Conservation (phyloP, 2,329 filamentous ascomycete genomes). For the Cladophialophora immunda region DNA sequence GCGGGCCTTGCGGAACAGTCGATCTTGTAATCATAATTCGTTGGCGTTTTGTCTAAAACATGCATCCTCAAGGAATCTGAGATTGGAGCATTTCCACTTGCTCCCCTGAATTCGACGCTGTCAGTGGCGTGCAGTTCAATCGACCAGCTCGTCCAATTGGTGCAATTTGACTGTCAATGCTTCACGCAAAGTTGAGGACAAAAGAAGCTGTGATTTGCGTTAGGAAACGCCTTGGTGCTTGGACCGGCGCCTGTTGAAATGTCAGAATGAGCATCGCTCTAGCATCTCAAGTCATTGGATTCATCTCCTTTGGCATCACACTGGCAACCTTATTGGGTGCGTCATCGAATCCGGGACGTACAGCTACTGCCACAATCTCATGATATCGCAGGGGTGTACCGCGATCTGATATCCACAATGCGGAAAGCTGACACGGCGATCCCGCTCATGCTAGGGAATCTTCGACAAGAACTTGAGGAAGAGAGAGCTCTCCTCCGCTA, state of each 20-base stretch:
- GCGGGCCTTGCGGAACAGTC: not conserved
- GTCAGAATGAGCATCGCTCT: constrained; percentile 20
- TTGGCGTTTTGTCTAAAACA: not conserved
- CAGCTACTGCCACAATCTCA: constrained; percentile 11
- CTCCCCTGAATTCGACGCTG: not conserved
- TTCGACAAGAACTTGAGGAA: constrained; percentile 37
- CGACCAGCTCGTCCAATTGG: not conserved
- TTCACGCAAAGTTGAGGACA: not conserved
- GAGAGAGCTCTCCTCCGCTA: constrained; percentile 34
- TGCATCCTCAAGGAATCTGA: not conserved
- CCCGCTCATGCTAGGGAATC: constrained; percentile 37
- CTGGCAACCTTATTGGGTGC: constrained; percentile 38
- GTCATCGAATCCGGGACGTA: constrained; percentile 1
- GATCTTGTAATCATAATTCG: not conserved
- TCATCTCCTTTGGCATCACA: constrained; percentile 38
- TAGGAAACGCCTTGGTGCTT: not conserved
- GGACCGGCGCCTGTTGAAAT: not conserved
- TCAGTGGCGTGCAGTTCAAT: not conserved
- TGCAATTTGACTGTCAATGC: not conserved
- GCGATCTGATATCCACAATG: constrained; percentile 36
- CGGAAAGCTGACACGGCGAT: constrained; percentile 32
- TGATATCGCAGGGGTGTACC: constrained; percentile 34
- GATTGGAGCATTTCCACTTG: not conserved
- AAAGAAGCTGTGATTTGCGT: not conserved
- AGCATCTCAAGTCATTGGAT: constrained; percentile 35